These are phyloP conservation scores for Nemania sp. DNA, from an alignment of 2,329 filamentous ascomycete species.

Conservation along the genomic window DNA sequence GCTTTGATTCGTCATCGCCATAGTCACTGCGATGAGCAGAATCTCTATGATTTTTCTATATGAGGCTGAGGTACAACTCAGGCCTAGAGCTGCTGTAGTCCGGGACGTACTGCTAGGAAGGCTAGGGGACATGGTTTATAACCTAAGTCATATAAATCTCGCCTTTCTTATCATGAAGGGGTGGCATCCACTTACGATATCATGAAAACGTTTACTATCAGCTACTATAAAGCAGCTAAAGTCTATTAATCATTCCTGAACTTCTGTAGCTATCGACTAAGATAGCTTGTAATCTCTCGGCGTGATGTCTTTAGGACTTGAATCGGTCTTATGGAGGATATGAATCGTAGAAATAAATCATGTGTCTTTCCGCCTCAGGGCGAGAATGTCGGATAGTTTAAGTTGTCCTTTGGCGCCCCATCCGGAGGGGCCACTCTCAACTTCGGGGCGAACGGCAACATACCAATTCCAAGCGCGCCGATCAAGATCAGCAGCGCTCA, in stretches of 20 bases:
- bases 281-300: neutral
- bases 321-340: neutral
- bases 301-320: neutral
- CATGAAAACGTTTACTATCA: neutral
- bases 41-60: too few species aligned
- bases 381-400: slow-evolving; percentile 73
- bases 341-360: slow-evolving; percentile 11
- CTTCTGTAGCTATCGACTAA: neutral
- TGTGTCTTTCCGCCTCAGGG: slow-evolving; percentile 60
- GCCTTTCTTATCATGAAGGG: too few species aligned
- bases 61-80: too few species aligned
- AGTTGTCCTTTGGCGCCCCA: slow-evolving; percentile 86
- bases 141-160: too few species aligned
- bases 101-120: neutral
- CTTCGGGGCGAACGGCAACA: slow-evolving; percentile 78
- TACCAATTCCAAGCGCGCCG: slow-evolving; percentile 86
- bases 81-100: too few species aligned
- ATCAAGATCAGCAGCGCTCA: slow-evolving; percentile 76
- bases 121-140: too few species aligned
- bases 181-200: slow-evolving; percentile 1
- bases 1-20: too few species aligned
- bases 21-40: too few species aligned
- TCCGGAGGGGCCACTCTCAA: slow-evolving; percentile 78
- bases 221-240: neutral
- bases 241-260: neutral